Conservation (phyloP, 805 yeast species). For the Kodamaea restingae region DNA sequence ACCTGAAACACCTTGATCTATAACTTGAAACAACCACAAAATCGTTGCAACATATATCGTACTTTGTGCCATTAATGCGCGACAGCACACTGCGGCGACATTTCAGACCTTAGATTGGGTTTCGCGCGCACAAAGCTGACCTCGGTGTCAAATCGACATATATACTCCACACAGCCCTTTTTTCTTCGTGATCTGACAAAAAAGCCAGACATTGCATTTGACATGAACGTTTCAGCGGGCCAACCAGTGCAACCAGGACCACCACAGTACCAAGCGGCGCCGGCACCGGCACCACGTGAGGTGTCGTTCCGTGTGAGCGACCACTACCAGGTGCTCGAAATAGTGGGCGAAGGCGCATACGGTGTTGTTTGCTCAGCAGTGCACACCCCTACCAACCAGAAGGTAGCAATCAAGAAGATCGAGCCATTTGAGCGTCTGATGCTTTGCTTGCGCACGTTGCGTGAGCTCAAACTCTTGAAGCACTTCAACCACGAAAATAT, state of each 20-base stretch:
- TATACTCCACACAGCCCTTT: background rate
- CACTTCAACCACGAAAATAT: constrained; percentile 94
- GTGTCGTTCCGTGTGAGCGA: constrained; percentile 78
- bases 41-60: too few species aligned
- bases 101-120: too few species aligned
- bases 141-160: too few species aligned
- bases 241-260: constrained; percentile 3
- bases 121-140: background rate
- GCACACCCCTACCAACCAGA: constrained; percentile 79
- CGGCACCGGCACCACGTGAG: constrained; percentile 20
- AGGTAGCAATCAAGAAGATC: constrained; percentile 94
- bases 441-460: constrained; percentile 82
- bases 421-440: constrained; percentile 87
- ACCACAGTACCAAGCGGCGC: constrained; percentile 4
- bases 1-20: too few species aligned
- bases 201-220: background rate
- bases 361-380: constrained; percentile 90
- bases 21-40: too few species aligned
- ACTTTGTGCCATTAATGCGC: too few species aligned
- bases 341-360: constrained; percentile 95
- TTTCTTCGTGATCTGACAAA: background rate
- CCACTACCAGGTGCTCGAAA: constrained; percentile 77
- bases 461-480: constrained; percentile 83
- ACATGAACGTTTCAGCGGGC: constrained; percentile 2
- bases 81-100: too few species aligned